These are phyloP conservation scores for Dittrichia graveolens DNA, from an alignment of 129 eudicot species.

Conservation along the genomic window DNA sequence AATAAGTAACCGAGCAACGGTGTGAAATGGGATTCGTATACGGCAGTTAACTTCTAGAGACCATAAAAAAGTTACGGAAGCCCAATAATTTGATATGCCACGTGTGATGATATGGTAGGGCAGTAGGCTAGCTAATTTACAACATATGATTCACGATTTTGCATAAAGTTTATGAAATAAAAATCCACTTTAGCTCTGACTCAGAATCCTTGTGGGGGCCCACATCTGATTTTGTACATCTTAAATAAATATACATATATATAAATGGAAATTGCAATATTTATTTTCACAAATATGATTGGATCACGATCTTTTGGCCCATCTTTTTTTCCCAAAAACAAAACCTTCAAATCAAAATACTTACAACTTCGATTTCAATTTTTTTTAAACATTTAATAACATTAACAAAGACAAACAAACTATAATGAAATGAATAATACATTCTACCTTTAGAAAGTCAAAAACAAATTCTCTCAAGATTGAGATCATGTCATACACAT, in stretches of 20 bases:
- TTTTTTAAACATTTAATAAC: no score
- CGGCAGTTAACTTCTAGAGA: slow-evolving; percentile 8
- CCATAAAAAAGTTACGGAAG: neutral
- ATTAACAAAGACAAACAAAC: no score
- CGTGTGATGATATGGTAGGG: slow-evolving; percentile 23
- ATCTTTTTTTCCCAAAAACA: neutral
- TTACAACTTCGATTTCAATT: no score
- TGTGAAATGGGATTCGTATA: slow-evolving; percentile 14
- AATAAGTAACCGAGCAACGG: neutral
- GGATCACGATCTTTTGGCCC: neutral
- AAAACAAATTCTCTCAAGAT: no score
- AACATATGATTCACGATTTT: slow-evolving; percentile 28
- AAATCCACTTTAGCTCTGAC: slow-evolving; percentile 31
- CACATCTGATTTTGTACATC: neutral
- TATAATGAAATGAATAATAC: no score
- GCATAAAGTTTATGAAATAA: neutral
- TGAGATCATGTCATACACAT: no score
- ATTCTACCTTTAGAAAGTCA: no score
- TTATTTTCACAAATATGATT: slow-evolving; percentile 20
- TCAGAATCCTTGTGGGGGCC: slow-evolving; percentile 25
- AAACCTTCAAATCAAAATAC: no score
- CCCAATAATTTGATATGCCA: slow-evolving; percentile 7
- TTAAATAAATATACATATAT: no score
- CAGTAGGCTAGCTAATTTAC: neutral
- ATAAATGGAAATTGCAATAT: neutral